Conservation (phyloP, 179 eudicot genomes). For the Patellifolia procumbens region DNA sequence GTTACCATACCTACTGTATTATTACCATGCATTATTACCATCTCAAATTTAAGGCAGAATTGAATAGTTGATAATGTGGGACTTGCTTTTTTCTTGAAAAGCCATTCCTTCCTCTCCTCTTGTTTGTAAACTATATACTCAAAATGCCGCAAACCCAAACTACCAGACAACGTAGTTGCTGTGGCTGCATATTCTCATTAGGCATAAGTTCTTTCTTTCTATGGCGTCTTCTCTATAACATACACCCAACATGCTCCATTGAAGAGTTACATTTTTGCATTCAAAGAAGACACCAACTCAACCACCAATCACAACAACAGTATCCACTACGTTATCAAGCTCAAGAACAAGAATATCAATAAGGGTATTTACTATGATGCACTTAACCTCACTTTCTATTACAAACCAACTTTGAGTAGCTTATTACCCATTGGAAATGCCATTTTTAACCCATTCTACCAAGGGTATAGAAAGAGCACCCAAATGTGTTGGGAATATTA, state of each 20-base stretch:
- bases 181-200: conserved; percentile 14
- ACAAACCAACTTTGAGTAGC: conserved; percentile 14
- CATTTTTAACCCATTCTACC: conserved; percentile 42
- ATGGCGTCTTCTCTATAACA: conserved; percentile 18
- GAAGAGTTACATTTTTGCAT: conserved; percentile 34
- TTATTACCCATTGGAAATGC: conserved; percentile 39
- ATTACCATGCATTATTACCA: no score
- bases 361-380: conserved; percentile 62
- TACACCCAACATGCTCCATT: conserved; percentile 25
- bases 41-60: no score
- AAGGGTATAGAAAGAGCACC: conserved; percentile 53
- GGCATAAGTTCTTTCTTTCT: conserved; percentile 14
- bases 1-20: no score
- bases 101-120: no score
- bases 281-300: no score
- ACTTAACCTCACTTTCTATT: conserved; percentile 49
- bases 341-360: conserved; percentile 53
- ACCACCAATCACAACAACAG: conserved; percentile 32
- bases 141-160: no score
- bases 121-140: no score
- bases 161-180: no score
- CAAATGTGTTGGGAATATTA: conserved; percentile 33
- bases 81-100: no score
- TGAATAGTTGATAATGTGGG: no score
- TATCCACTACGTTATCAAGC: conserved; percentile 53